A percentile compares a stretch with the other conserved stretches of the same genome.
phyloP scores from a whole-genome alignment of 768 basidiomycete species.

The Tricholoma matsutake region DNA sequence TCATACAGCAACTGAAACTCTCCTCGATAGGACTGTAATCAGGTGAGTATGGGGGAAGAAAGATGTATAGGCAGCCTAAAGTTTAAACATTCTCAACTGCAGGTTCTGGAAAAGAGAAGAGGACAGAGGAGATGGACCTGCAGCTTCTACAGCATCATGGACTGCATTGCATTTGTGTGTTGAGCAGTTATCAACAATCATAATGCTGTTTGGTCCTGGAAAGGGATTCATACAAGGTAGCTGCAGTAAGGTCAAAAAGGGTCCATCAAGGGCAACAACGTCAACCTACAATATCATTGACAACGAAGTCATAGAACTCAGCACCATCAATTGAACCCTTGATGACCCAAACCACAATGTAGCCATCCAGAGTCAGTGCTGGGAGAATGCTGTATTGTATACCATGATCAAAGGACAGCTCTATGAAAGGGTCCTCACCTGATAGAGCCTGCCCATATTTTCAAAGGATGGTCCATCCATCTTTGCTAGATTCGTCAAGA shows the following conservation, averaged over 20 bases:
- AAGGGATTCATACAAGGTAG: constrained; percentile 26
- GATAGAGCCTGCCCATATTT: no score
- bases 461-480: no score
- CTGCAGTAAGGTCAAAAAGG: constrained; percentile 12
- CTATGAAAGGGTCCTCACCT: no score
- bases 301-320: constrained; percentile 35
- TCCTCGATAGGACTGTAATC: constrained; percentile 20
- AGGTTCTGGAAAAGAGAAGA: neutral
- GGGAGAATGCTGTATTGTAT: constrained; percentile 31
- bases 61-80: constrained; percentile 18
- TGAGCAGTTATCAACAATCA: constrained; percentile 20
- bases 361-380: constrained; percentile 18
- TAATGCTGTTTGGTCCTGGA: constrained; percentile 25
- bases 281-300: constrained; percentile 30
- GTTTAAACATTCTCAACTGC: neutral
- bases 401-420: constrained; percentile 13
- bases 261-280: neutral
- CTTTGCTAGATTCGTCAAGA: no score
- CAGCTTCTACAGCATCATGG: constrained; percentile 20
- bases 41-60: constrained; percentile 34
- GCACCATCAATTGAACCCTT: constrained; percentile 30
- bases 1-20: neutral
- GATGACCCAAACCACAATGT: no score
- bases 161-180: constrained; percentile 35
- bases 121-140: constrained; percentile 11